phyloP scores from a whole-genome alignment of 108 stramenopile genomes.

The Cyclostephanos invisitatus region DNA sequence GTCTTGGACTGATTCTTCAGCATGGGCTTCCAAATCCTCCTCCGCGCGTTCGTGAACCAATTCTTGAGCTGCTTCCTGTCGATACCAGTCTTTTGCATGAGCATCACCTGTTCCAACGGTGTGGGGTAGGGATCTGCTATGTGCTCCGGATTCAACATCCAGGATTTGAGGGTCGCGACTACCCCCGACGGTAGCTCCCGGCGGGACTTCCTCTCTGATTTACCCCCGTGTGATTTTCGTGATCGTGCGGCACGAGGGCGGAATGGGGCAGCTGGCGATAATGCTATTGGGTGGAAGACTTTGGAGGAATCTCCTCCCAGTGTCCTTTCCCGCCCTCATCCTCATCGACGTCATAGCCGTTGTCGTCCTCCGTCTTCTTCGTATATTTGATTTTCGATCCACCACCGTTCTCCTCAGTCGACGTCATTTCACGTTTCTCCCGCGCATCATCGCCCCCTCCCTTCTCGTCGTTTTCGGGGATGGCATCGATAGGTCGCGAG shows the following conservation, averaged over 20 bases:
- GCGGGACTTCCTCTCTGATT: constrained; percentile 65
- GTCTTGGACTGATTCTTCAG: constrained; percentile 88
- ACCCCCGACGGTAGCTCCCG: constrained; percentile 90
- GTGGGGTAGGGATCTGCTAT: constrained; percentile 93
- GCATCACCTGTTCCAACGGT: constrained; percentile 86
- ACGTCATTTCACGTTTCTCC: no score
- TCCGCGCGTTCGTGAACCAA: constrained; percentile 94
- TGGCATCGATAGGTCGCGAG: no score
- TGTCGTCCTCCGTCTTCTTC: no score
- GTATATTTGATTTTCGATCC: no score
- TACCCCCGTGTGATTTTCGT: constrained; percentile 25
- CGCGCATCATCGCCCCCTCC: no score
- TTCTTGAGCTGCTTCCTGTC: constrained; percentile 96
- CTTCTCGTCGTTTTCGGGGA: no score
- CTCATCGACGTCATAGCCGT: no score
- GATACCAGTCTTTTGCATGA: constrained; percentile 95
- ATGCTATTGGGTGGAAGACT: no score
- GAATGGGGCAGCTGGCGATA: constrained; percentile 14
- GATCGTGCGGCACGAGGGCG: constrained; percentile 9
- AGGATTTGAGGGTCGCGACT: constrained; percentile 87
- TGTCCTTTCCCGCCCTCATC: no score
- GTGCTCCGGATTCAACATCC: constrained; percentile 89
- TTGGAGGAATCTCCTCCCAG: no score
- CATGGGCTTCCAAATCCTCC: constrained; percentile 97
- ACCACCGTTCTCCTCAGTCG: no score